Evolutionary conservation across 2,329 filamentous ascomycete genomes (phyloP).

Genomic region (Alternaria infectoria): DNA sequence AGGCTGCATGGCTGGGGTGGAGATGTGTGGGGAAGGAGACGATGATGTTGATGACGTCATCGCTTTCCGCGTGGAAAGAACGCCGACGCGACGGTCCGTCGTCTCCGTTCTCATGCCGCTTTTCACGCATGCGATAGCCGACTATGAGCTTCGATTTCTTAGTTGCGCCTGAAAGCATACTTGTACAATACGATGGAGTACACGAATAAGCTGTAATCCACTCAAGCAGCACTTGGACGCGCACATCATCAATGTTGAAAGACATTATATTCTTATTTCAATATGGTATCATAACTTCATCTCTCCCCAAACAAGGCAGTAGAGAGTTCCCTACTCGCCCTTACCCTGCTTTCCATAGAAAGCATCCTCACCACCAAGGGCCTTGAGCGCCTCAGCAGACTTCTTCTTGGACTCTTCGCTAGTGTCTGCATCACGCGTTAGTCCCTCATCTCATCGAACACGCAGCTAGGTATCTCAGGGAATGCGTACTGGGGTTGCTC

Average conservation of each 20-base stretch:
- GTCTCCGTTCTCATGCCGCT: not conserved
- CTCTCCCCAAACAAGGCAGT: too few relatives aligned
- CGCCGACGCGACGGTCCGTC: not conserved
- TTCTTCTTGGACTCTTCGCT: slow-evolving; percentile 53
- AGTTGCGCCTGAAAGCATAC: not conserved
- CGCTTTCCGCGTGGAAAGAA: not conserved
- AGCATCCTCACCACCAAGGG: slow-evolving; percentile 53
- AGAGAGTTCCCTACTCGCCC: slow-evolving; percentile 38
- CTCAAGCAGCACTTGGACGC: rapidly evolving
- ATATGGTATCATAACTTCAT: slow-evolving; percentile 1
- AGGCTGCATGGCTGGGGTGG: not conserved
- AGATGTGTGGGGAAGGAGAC: not conserved
- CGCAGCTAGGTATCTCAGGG: not conserved
- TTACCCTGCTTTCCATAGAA: slow-evolving; percentile 53
- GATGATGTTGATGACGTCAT: not conserved
- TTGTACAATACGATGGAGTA: not conserved
- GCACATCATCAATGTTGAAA: not conserved
- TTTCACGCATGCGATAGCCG: not conserved
- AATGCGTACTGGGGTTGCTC: slow-evolving; percentile 53
- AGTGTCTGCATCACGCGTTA: slow-evolving; percentile 11
- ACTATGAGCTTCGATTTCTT: rapidly evolving
- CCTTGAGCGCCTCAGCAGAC: slow-evolving; percentile 50
- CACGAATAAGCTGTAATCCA: rapidly evolving
- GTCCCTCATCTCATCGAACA: not conserved
- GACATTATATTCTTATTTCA: not conserved